Conservation (phyloP, 1,284 basidiomycete species). For the Bothia castanella region DNA sequence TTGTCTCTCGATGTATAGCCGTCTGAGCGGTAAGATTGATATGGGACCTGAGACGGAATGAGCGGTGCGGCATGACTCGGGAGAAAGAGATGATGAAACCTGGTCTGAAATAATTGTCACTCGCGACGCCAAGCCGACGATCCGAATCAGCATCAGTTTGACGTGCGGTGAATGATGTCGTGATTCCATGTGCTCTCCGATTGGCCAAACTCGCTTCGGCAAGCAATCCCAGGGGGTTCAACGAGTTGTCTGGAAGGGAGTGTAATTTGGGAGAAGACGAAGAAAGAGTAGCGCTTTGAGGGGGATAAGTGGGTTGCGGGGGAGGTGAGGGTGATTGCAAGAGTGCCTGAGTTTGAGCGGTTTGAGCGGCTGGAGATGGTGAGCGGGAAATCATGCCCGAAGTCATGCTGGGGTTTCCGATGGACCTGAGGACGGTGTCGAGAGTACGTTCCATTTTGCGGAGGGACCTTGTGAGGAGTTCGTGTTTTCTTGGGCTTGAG, state of each 20-base stretch:
- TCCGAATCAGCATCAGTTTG: constrained; percentile 34
- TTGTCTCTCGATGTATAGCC: constrained; percentile 86
- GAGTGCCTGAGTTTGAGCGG: constrained; percentile 55
- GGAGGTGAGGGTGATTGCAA: constrained; percentile 58
- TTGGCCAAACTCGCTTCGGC: constrained; percentile 91
- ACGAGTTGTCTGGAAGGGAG: constrained; percentile 83
- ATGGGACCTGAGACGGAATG: constrained; percentile 55
- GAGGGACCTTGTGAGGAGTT: constrained; percentile 82
- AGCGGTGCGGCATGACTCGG: constrained; percentile 1
- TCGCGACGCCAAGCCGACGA: constrained; percentile 76
- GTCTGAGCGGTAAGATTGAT: constrained; percentile 79
- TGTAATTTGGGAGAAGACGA: constrained; percentile 70
- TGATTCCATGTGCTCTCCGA: constrained; percentile 52
- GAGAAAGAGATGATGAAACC: constrained; percentile 43
- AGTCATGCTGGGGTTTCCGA: constrained; percentile 75
- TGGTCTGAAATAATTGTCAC: constrained; percentile 91
- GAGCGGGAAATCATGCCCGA: constrained; percentile 79
- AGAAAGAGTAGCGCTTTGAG: constrained; percentile 21
- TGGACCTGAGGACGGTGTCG: constrained; percentile 80
- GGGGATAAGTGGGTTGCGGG: constrained; percentile 26
- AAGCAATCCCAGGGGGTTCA: constrained; percentile 87
- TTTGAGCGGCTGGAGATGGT: constrained; percentile 63
- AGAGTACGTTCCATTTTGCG: constrained; percentile 91
- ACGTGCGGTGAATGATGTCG: constrained; percentile 39
- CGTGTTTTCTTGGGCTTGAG: constrained; percentile 68